Base-by-base conservation (phyloP, 176 grass and related monocot species). In the Metroxylon sagu region DNA sequence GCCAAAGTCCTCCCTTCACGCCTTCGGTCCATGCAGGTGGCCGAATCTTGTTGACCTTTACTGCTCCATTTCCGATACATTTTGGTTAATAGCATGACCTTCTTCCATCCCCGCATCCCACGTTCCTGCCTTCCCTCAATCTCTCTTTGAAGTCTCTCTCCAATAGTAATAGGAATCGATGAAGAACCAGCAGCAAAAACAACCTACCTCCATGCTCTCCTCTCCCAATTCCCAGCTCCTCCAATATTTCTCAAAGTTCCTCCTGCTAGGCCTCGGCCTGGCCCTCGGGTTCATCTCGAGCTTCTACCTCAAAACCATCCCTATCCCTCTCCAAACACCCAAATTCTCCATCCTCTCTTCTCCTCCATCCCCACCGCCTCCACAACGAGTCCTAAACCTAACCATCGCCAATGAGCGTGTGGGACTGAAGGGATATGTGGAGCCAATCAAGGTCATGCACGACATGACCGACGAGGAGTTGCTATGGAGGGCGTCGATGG, bases 401-500 rank as follows among this genome's bases (percentile, higher is more conserved):
- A 27, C 10, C 56, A n/a, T 27, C 12, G 50, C 69, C 59, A 26
- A 49, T 3, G 23, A 6, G 17, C 25, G 61, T 4, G 18, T 43
- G 19, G 62, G 69, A n/a, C 53, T 63, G 4, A 72, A 54, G 23
- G 25, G 51, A 5, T 57, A 48, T 19, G 26, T 29, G 57, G 25
- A 29, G 49, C 51, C 43, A 25, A 5, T 17, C 4, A 6, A 52
- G 16, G 8, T 26, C 18, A 17, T 59, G 52, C 54, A 53, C 7
- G 25, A 2, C 57, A 48, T 54, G 61, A 62, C 67, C 25, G 90
- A 86, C 26, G 77, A 76, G 1, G 79, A 60, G 65, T 59, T 90
- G 67, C 75, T 87, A 59, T 63, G 71, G 58, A 65, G 59, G 57
- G 91, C 91, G 10, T 60, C 90, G 8, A 53, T 81, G 71, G 80